Percentiles rank a stretch among this genome's conserved stretches.
These are phyloP conservation scores for Saccharomyces kudriavzevii DNA, from an alignment of 805 yeast species.

Conservation along the genomic window DNA sequence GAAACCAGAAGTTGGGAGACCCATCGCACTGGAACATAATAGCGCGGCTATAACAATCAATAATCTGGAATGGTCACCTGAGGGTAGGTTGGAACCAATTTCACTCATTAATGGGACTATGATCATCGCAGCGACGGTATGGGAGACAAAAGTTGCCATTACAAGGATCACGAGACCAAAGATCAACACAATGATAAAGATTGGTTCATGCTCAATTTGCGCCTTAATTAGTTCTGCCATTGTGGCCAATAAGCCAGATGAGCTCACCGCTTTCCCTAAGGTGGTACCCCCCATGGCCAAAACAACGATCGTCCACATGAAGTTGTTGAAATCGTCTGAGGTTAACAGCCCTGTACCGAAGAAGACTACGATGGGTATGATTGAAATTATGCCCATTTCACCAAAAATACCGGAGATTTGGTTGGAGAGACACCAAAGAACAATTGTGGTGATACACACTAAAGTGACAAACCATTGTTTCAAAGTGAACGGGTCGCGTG, in stretches of 20 bases:
- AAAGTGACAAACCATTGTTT: slow-evolving; percentile 68
- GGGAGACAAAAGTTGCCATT: slow-evolving; percentile 92
- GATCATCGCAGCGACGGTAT: slow-evolving; percentile 93
- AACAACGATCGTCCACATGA: slow-evolving; percentile 92
- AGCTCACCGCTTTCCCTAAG: slow-evolving; percentile 87
- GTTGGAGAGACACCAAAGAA: slow-evolving; percentile 84
- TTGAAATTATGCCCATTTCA: slow-evolving; percentile 93
- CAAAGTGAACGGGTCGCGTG: slow-evolving; percentile 60
- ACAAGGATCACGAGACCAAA: slow-evolving; percentile 77
- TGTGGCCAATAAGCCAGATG: slow-evolving; percentile 75
- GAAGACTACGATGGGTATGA: slow-evolving; percentile 81
- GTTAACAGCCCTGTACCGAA: slow-evolving; percentile 84
- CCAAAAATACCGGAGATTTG: slow-evolving; percentile 69
- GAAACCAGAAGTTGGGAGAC: slow-evolving; percentile 93
- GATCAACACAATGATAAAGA: slow-evolving; percentile 64
- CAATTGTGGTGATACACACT: slow-evolving; percentile 65
- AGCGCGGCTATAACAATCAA: slow-evolving; percentile 57
- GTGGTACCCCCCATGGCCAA: slow-evolving; percentile 98
- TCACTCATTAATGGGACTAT: slow-evolving; percentile 84
- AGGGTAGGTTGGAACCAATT: slow-evolving; percentile 66
- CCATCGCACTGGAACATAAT: slow-evolving; percentile 94
- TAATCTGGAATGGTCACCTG: slow-evolving; percentile 76
- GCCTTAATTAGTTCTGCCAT: slow-evolving; percentile 65
- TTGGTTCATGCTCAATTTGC: slow-evolving; percentile 55
- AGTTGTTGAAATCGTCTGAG: slow-evolving; percentile 89